Evolutionary conservation across 192 early-diverging fungal species (phyloP), one percentile per base, ranked within the genome.

Genomic region (Backusella sp.): DNA sequence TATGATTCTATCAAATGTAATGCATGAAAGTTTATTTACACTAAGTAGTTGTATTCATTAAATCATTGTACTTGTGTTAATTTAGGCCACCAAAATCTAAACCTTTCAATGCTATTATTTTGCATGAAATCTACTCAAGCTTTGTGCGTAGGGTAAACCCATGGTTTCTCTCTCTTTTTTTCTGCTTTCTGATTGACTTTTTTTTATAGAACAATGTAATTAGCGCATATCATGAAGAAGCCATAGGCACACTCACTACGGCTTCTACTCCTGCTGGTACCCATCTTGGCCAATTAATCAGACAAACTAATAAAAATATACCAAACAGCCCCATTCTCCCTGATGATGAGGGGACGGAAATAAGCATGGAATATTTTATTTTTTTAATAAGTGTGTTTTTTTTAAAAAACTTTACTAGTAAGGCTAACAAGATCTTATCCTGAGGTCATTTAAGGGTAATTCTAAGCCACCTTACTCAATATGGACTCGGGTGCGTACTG

Each of bases 401-500:
- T 32, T 32, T 32, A 32, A 32, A 32, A 32, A 32, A 32, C 32
- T 32, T 32, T 32, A 3, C 32, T 32, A 32, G 3, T 32, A 32
- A 3, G 32, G 3, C 32, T 32, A 32, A 32, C 32, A 32, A 32
- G 32, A 32, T 32, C 32, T 32, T 32, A 32, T 32, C 32, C 32
- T 32, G 2, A 3, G 32, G 32, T 26, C 26, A 1, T 62, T 26
- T 28, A 14, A 62, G 11, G 9, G 56, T 1, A 62, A 62, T 62
- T 62, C 23, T 62, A 62, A 62, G 56, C 56, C 56, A 62, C 56
- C 12, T 28, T 62, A 4, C 76, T 76, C 35, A 81, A 74, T 76
- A 81, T 77, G 37, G 74, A 49, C 15, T 85, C 73, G 28, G 85
- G 85, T 30, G 87, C 83, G 70, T 91, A 91, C 73, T 89, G 94